Percentiles rank a stretch among this genome's conserved stretches.
These are phyloP conservation scores for Durio zibethinus DNA, from an alignment of 345 rosid species.

Conservation along the genomic window DNA sequence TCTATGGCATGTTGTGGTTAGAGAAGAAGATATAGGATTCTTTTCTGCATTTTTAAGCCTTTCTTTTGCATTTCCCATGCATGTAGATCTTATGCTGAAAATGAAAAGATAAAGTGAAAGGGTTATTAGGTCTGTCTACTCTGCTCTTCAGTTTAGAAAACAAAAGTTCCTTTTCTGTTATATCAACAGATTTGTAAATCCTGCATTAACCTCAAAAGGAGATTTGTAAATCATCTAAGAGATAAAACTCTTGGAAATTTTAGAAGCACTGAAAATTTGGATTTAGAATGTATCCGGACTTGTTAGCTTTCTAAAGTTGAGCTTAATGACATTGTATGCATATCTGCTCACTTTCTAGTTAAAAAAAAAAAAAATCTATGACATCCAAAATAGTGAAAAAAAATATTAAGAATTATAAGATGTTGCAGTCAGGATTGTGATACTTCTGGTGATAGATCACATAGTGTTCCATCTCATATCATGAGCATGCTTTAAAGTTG, in stretches of 20 bases:
- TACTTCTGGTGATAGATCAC: neutral
- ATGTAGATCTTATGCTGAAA: neutral
- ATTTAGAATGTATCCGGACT: neutral
- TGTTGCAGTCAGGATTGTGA: neutral
- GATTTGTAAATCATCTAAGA: neutral
- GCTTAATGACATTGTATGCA: neutral
- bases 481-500: neutral
- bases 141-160: neutral
- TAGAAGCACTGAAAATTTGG: neutral
- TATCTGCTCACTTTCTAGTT: neutral
- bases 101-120: neutral
- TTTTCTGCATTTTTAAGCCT: conserved; percentile 1
- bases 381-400: neutral
- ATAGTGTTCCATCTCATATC: neutral
- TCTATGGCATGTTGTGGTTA: neutral
- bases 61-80: neutral
- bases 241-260: neutral
- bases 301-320: neutral
- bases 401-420: neutral
- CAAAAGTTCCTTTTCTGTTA: neutral
- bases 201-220: neutral
- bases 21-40: conserved; percentile 13
- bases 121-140: conserved; percentile 2
- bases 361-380: neutral
- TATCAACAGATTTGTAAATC: conserved; percentile 6